Conservation (phyloP, 306 rosid species). For the Prinsepia uniflora region DNA sequence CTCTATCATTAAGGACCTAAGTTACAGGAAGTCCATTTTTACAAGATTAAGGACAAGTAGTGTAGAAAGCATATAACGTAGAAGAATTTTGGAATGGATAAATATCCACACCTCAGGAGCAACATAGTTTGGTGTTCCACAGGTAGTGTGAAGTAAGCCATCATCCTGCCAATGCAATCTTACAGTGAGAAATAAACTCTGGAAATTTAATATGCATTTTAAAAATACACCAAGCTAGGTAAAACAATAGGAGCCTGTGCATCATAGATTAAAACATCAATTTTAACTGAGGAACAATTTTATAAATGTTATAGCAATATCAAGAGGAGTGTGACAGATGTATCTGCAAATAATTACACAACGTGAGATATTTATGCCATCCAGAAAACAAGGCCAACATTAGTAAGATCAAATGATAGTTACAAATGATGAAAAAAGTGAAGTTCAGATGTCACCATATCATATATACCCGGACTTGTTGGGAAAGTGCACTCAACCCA, state of each 20-base stretch:
- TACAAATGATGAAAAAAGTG: conserved; percentile 20
- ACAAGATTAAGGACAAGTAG: conserved; percentile 18
- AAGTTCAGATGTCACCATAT: conserved; percentile 20
- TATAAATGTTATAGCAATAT: neutral
- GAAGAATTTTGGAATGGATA: conserved; percentile 18
- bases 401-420: conserved; percentile 17
- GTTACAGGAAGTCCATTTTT: conserved; percentile 19
- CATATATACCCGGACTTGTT: conserved; percentile 76
- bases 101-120: conserved; percentile 82
- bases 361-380: neutral
- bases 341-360: neutral
- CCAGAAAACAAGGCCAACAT: conserved; percentile 10
- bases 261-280: neutral
- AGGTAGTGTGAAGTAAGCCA: conserved; percentile 95
- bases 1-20: conserved; percentile 89
- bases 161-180: conserved; percentile 61
- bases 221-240: neutral
- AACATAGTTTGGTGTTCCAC: conserved; percentile 98
- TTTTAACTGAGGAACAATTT: neutral
- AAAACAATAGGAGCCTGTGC: neutral
- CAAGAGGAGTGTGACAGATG: neutral
- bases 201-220: conserved; percentile 11
- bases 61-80: conserved; percentile 1
- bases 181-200: conserved; percentile 20
- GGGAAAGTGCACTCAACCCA: conserved; percentile 94